Percentiles rank a stretch among this genome's conserved stretches.
Conservation (phyloP, 1,284 basidiomycete species). For the Trichosporon sp. region DNA sequence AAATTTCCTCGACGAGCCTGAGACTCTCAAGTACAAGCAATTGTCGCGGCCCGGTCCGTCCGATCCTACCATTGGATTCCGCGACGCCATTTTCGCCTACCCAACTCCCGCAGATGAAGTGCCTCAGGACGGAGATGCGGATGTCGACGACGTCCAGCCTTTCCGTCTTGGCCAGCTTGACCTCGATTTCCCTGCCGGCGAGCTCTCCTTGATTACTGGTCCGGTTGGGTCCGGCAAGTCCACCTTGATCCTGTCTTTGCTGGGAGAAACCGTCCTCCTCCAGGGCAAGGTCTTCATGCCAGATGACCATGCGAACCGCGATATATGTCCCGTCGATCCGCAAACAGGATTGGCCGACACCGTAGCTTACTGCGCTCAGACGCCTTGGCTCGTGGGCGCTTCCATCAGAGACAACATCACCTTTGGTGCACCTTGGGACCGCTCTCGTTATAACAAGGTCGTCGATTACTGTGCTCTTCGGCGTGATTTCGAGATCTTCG, state of each 20-base stretch:
- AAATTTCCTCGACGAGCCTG: constrained; percentile 52
- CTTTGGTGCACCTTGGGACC: constrained; percentile 50
- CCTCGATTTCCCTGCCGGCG: constrained; percentile 48
- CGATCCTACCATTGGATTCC: constrained; percentile 52
- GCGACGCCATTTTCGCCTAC: constrained; percentile 48
- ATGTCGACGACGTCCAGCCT: constrained; percentile 14
- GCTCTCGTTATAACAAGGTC: constrained; percentile 49
- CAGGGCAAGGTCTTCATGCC: constrained; percentile 54
- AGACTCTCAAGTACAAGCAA: constrained; percentile 55
- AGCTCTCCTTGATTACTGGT: constrained; percentile 47
- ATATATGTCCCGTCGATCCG: constrained; percentile 49
- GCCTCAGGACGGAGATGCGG: constrained; percentile 6
- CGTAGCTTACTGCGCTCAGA: constrained; percentile 54
- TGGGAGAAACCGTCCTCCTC: constrained; percentile 53
- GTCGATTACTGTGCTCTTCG: constrained; percentile 53
- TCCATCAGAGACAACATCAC: constrained; percentile 55
- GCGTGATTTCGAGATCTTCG: constrained; percentile 53
- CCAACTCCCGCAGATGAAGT: constrained; percentile 18
- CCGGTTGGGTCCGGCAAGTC: constrained; percentile 61
- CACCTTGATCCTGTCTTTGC: constrained; percentile 57
- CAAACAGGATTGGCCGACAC: constrained; percentile 50
- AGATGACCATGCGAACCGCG: constrained; percentile 46
- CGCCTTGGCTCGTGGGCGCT: constrained; percentile 54
- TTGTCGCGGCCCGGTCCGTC: constrained; percentile 41
- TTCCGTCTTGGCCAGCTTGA: constrained; percentile 51